A percentile compares a stretch with the other conserved stretches of the same genome.
Conservation (phyloP, 2,329 filamentous ascomycete species). For the Colletotrichum magnum region DNA sequence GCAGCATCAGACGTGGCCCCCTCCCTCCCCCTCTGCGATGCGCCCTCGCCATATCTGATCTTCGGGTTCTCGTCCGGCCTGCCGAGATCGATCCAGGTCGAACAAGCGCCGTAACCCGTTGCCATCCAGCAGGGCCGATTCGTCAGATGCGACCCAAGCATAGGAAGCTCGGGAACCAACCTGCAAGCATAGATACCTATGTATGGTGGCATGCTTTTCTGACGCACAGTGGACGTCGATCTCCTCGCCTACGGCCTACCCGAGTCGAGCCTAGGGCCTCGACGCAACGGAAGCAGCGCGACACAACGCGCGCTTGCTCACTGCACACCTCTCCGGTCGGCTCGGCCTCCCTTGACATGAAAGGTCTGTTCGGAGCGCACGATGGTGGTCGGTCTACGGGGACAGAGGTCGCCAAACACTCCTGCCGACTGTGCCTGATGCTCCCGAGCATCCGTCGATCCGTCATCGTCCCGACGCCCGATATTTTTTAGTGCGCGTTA, state of each 20-base stretch:
- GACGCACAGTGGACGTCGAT: constrained; percentile 10
- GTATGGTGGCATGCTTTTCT: background rate
- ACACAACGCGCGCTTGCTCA: constrained; percentile 1
- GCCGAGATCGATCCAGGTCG: constrained; percentile 23
- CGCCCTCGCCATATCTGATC: constrained; percentile 14
- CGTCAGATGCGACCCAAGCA: constrained; percentile 5
- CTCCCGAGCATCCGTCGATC: constrained; percentile 29
- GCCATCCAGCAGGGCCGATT: constrained; percentile 25
- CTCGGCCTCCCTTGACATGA: constrained; percentile 19
- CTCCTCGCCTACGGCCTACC: background rate
- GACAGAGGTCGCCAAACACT: constrained; percentile 12
- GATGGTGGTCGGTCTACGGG: constrained; percentile 4
- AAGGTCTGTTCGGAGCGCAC: constrained; percentile 8
- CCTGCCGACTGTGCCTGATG: constrained; percentile 19
- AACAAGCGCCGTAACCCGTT: constrained; percentile 10
- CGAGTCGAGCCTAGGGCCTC: constrained; percentile 9
- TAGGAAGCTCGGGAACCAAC: constrained; percentile 7
- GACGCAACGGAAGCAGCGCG: background rate
- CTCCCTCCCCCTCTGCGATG: constrained; percentile 17
- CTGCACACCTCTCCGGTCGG: constrained; percentile 23
- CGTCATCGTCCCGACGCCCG: constrained; percentile 18
- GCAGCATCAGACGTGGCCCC: no score
- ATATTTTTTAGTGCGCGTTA: constrained; percentile 20
- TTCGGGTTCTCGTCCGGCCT: background rate
- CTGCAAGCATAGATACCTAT: constrained; percentile 8